Evolutionary conservation across 1,284 basidiomycete genomes (phyloP), one percentile per base, ranked within the genome.

Genomic region (Bothia castanella): DNA sequence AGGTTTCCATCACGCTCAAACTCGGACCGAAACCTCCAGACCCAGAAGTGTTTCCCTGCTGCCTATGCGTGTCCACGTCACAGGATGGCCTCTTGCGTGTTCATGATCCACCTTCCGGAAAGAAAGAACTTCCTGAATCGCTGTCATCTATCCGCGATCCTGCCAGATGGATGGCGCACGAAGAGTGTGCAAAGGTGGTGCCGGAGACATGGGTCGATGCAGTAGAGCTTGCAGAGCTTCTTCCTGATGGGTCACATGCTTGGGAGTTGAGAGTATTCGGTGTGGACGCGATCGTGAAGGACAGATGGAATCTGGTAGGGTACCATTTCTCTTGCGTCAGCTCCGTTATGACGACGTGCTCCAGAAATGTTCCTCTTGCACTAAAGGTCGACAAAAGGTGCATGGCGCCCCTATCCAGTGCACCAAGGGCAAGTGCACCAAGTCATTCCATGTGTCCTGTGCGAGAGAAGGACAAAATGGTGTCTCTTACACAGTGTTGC

Each of bases 351-450:
- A 54, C 48, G 34, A 43, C 6, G 21, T 36, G 19, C 14, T 42
- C 32, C 61, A 95, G 91, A 96, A 94, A 85, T 97, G 95, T 66
- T 78, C 82, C 12, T 79, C 83, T 6, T 98, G 95, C 66, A 75
- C 77, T 25, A 89, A 85, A 63, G 76, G 72, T 23, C 76, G 76
- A 31, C 69, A 78, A 16, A 89, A 87, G 57, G 75, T 74, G 9
- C 87, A 92, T 54, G 96, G 96, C 6, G 92, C 92, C 5, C 94
- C 94, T 50, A 85, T 97, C 27, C 94, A 97, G 63, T 97, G 94
- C 66, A 91, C 91, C 11, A 92, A 92, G 67, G 92, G 92, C 52
- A 94, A 92, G 71, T 97, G 96, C 64, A 78, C 89, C 2, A 91
- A 90, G 60, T 92, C 96, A 0, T 97, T 91, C 70, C 96, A 99